Evolutionary conservation across 2,329 filamentous ascomycete genomes (phyloP).

Genomic region (Aspergillus glaucus): DNA sequence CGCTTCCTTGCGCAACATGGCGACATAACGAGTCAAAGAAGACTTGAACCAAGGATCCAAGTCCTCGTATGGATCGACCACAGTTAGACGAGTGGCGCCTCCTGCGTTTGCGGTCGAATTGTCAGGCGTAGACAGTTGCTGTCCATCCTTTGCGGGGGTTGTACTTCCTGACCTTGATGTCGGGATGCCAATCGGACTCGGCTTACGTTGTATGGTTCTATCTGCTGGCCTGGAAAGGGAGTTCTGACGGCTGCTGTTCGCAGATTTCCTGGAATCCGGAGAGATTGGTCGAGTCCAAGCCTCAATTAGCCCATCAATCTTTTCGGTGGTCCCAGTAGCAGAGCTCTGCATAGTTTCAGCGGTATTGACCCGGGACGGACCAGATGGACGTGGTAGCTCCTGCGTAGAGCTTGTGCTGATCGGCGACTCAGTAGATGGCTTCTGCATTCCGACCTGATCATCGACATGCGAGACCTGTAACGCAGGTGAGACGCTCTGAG

Average conservation of each 20-base stretch:
- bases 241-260: conserved; percentile 5
- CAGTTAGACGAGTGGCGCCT: conserved; percentile 10
- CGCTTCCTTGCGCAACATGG: conserved; percentile 50
- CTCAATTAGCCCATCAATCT: conserved; percentile 40
- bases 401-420: conserved; percentile 17
- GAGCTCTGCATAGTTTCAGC: conserved; percentile 24
- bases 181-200: conserved; percentile 8
- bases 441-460: conserved; percentile 1
- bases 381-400: conserved; percentile 9
- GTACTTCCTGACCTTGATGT: conserved; percentile 6
- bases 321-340: conserved; percentile 24
- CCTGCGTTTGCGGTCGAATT: background rate
- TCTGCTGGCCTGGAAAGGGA: conserved; percentile 6
- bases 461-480: conserved; percentile 3
- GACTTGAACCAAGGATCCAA: conserved; percentile 54
- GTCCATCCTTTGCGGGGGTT: conserved; percentile 1
- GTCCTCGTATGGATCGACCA: conserved; percentile 44
- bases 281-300: conserved; percentile 36
- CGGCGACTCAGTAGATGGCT: conserved; percentile 11
- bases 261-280: conserved; percentile 12
- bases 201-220: conserved; percentile 7
- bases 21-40: conserved; percentile 49
- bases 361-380: conserved; percentile 23
- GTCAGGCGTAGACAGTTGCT: background rate
- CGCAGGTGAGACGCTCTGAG: conserved; percentile 5